Conservation (phyloP, 805 yeast genomes). For the Zygosaccharomyces lentus region DNA sequence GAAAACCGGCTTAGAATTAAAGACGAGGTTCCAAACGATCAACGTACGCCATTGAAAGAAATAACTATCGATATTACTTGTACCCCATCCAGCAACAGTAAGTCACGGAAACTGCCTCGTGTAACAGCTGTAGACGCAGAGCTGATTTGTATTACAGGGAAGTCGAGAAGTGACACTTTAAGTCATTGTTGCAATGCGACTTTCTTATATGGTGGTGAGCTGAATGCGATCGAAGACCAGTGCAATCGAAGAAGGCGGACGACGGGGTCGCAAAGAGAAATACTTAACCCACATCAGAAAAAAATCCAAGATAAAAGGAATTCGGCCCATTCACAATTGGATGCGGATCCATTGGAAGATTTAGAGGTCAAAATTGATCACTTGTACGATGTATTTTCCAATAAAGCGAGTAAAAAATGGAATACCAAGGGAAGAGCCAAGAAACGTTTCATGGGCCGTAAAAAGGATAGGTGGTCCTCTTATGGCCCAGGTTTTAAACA, state of each 20-base stretch:
- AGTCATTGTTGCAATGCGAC: slow-evolving; percentile 20
- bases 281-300: slow-evolving; percentile 6
- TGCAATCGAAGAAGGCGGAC: not conserved
- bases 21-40: slow-evolving; percentile 24
- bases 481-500: slow-evolving; percentile 1
- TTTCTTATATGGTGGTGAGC: slow-evolving; percentile 22
- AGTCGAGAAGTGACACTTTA: slow-evolving; percentile 37
- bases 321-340: not conserved
- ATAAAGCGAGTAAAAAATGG: slow-evolving; percentile 4
- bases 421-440: too few species aligned
- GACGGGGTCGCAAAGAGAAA: slow-evolving; percentile 1
- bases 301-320: not conserved
- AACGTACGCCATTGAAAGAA: slow-evolving; percentile 22
- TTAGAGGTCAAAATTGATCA: not conserved
- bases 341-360: not conserved
- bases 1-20: slow-evolving; percentile 31
- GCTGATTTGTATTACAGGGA: slow-evolving; percentile 32
- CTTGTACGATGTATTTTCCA: not conserved
- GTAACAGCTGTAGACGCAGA: slow-evolving; percentile 26
- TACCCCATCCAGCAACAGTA: slow-evolving; percentile 26
- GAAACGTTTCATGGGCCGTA: too few species aligned
- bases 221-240: slow-evolving; percentile 15
- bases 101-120: slow-evolving; percentile 27
- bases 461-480: not conserved
- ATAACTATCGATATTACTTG: slow-evolving; percentile 31